Evolutionary conservation across 2,329 filamentous ascomycete species (phyloP), one percentile per base, ranked within the genome.

Genomic region (Fusarium sp.): DNA sequence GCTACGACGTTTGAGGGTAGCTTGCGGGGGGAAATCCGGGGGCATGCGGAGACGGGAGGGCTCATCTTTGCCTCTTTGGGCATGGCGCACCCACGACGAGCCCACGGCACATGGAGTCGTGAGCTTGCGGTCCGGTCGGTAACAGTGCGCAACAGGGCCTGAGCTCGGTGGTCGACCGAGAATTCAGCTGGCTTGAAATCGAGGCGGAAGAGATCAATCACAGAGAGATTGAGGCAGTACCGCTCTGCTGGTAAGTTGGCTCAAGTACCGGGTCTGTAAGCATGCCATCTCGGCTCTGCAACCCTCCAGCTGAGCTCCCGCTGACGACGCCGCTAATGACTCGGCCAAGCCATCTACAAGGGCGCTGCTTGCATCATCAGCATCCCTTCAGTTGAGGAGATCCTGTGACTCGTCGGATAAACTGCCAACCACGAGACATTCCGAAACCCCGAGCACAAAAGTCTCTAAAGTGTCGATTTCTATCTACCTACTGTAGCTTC

Each of bases 1-100:
- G 50, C 50, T 53, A 53, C 36, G 50, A 15, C 50, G 13, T 23
- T 40, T 30, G 36, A 40, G 36, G 50, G 23, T 40, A 53, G 50
- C 50, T 53, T 40, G 50, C 50, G 41, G 53, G 53, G 40, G 41
- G 53, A 36, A 57, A 46, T 47, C 53, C 41, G 40, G 53, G 53
- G 53, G 30, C 41, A 55, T 57, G 53, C 41, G 41, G 53, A 41
- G 53, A 28, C 16, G 53, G 40, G 12, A 39, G 10, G 15, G 50
- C n/a, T 7, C 36, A 30, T 53, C 36, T 30, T 53, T 53, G 11
- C 36, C 13, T 18, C 7, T 39, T 40, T 30, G 15, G 50, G 23
- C 2, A 27, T 15, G 47, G 37, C n/a, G 31, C 7, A 18, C 16
- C n/a, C 16, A 37, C 47, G 18, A 51, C 30, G 31, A 30, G 36